A percentile compares a stretch with the other conserved stretches of the same genome.
Conservation (phyloP, 495 filamentous ascomycete species). For the Neurospora sp. region DNA sequence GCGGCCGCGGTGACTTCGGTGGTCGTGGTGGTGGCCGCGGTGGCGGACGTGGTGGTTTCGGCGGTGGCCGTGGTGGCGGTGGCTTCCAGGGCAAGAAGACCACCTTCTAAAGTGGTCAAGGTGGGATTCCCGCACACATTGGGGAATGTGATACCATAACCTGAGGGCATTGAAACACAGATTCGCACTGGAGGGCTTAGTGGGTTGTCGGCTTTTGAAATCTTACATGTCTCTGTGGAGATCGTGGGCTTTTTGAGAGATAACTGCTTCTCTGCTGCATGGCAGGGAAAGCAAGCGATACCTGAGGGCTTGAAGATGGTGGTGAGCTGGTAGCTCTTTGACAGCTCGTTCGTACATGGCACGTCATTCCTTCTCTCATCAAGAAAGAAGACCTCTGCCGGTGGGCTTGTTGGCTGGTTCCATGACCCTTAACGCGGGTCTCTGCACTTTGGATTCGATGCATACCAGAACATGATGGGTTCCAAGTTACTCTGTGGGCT, state of each 20-base stretch:
- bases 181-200: constrained; percentile 34
- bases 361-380: background rate
- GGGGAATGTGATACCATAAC: constrained; percentile 11
- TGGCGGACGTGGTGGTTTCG: constrained; percentile 21
- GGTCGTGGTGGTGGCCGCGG: constrained; percentile 43
- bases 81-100: constrained; percentile 80
- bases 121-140: constrained; percentile 22
- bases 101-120: constrained; percentile 56
- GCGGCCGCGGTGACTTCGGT: constrained; percentile 36
- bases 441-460: background rate
- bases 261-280: constrained; percentile 19
- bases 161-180: constrained; percentile 28
- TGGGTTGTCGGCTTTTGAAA: constrained; percentile 43
- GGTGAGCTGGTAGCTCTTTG: constrained; percentile 42
- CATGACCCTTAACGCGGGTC: constrained; percentile 3
- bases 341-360: constrained; percentile 24
- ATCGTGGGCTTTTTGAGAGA: constrained; percentile 40
- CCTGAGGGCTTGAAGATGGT: constrained; percentile 33
- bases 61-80: constrained; percentile 26
- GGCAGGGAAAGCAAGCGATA: constrained; percentile 33
- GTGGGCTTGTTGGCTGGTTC: constrained; percentile 7
- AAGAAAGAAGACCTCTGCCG: constrained; percentile 7
- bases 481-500: constrained; percentile 26
- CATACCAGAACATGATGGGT: constrained; percentile 16
- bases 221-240: constrained; percentile 24